Conservation (phyloP, 129 eudicot species). For the Saussurea involucrata region DNA sequence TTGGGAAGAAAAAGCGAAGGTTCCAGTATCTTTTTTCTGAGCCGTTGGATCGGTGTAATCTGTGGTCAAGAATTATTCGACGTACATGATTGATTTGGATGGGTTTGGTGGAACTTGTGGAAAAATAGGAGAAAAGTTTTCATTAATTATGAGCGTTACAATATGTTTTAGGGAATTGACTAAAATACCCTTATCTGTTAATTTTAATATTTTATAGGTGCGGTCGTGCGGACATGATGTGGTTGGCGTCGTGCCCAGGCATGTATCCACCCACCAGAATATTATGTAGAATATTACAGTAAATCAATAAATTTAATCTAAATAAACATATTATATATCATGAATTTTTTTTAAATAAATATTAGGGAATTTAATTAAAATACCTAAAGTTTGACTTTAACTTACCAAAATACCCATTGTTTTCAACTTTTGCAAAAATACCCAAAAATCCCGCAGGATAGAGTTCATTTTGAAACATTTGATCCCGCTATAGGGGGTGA, state of each 20-base stretch:
- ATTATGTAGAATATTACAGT: not conserved
- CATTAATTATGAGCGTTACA: not conserved
- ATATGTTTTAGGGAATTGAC: not conserved
- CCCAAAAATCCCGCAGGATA: no score
- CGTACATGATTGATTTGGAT: slow-evolving; percentile 27
- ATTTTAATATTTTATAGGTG: not conserved
- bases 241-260: not conserved
- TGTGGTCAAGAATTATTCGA: slow-evolving; percentile 5
- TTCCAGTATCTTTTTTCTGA: slow-evolving; percentile 20
- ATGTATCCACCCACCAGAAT: not conserved
- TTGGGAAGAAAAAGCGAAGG: slow-evolving; percentile 18
- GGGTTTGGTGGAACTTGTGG: slow-evolving; percentile 29
- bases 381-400: no score
- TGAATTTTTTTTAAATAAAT: no score
- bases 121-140: not conserved
- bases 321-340: not conserved
- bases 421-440: no score
- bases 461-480: no score
- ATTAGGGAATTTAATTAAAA: no score
- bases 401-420: no score
- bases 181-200: not conserved
- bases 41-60: slow-evolving; percentile 21
- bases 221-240: not conserved
- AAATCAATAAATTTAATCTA: no score
- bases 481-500: no score